These are phyloP conservation scores for Pilaira anomala DNA, from an alignment of 192 early-diverging fungal genomes.

Conservation along the genomic window DNA sequence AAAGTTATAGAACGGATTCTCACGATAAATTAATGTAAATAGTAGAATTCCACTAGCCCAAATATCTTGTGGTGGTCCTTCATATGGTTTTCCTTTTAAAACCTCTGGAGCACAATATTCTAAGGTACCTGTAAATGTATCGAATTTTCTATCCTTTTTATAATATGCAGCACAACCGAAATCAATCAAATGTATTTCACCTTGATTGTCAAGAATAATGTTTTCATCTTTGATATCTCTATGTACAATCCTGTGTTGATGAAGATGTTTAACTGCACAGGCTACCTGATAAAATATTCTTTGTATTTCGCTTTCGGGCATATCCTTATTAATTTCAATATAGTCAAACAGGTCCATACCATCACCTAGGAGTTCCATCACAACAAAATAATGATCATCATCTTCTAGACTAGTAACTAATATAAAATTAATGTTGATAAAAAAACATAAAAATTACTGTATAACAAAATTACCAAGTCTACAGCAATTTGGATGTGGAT, in stretches of 20 bases:
- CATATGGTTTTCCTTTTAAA: conserved; percentile 76
- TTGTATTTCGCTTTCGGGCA: conserved; percentile 37
- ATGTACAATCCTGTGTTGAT: conserved; percentile 58
- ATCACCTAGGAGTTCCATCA: conserved; percentile 54
- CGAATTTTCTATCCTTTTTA: conserved; percentile 50
- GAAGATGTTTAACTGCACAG: conserved; percentile 43
- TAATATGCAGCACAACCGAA: conserved; percentile 80
- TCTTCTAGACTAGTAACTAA: conserved; percentile 71
- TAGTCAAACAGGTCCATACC: conserved; percentile 52
- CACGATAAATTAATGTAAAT: conserved; percentile 72
- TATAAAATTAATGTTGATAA: background rate
- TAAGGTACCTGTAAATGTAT: conserved; percentile 79
- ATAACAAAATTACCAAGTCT: conserved; percentile 15
- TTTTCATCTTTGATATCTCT: conserved; percentile 91
- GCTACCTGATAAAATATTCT: conserved; percentile 43
- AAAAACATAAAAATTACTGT: conserved; percentile 24
- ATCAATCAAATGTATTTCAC: conserved; percentile 72
- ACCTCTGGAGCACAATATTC: conserved; percentile 83
- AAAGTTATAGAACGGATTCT: conserved; percentile 63
- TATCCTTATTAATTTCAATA: conserved; percentile 44
- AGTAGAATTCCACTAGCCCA: conserved; percentile 85
- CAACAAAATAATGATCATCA: conserved; percentile 59
- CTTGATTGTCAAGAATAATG: conserved; percentile 61
- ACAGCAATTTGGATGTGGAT: conserved; percentile 16
- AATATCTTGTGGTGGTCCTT: conserved; percentile 88